Conservation (phyloP, 2,329 filamentous ascomycete species). For the Nothopassalora personata region DNA sequence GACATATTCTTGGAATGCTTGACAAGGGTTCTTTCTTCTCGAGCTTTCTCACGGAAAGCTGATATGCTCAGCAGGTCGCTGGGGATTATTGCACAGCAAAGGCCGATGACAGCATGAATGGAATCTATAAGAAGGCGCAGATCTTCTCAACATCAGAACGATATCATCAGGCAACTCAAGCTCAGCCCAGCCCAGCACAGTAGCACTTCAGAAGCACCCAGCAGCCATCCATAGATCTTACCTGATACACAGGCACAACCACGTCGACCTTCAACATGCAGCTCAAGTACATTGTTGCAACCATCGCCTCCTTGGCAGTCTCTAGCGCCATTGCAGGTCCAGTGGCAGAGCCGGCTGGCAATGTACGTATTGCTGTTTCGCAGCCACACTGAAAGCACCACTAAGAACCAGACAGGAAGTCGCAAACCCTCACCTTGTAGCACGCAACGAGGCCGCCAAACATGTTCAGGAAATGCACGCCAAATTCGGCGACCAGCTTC, state of each 20-base stretch:
- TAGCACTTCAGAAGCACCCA: background rate
- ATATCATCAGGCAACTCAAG: background rate
- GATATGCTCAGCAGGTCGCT: background rate
- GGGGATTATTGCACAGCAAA: background rate
- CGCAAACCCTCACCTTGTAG: too few species aligned
- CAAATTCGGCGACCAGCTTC: too few species aligned
- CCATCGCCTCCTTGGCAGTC: conserved; percentile 3
- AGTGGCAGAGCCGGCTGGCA: background rate
- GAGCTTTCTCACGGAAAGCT: too few species aligned
- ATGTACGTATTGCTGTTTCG: background rate
- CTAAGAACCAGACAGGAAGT: too few species aligned
- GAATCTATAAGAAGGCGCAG: background rate
- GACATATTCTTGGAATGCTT: background rate
- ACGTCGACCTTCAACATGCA: background rate
- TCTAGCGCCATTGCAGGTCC: conserved; percentile 1
- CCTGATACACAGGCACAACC: background rate
- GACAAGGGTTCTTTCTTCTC: background rate
- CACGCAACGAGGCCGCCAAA: too few species aligned
- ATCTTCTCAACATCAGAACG: background rate
- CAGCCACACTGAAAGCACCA: too few species aligned
- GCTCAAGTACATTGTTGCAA: conserved; percentile 4
- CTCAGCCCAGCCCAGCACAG: background rate
- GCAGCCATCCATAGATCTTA: background rate
- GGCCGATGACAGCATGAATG: background rate
- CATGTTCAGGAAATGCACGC: too few species aligned